A percentile compares a stretch with the other conserved stretches of the same genome.
phyloP scores from a whole-genome alignment of 306 rosid genomes.

The Carpinus fangiana region DNA sequence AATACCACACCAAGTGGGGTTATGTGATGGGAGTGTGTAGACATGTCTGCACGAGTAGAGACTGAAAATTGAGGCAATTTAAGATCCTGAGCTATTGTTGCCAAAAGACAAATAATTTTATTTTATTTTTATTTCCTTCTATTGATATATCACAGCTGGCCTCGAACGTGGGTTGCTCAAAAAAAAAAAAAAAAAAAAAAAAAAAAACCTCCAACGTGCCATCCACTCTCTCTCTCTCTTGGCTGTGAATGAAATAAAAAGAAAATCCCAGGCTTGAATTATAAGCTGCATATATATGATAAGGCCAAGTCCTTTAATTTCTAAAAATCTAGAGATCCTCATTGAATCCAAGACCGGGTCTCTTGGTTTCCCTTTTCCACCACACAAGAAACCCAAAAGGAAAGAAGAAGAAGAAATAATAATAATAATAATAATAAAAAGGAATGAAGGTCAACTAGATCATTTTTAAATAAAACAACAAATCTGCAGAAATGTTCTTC shows the following conservation, averaged over 20 bases:
- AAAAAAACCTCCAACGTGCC: not conserved
- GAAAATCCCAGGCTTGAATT: not conserved
- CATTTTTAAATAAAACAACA: slow-evolving; percentile 22
- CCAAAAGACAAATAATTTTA: not conserved
- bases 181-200: not conserved
- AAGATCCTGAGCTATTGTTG: too few species aligned
- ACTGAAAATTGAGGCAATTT: too few species aligned
- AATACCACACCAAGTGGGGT: too few species aligned
- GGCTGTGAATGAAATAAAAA: not conserved
- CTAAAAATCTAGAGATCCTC: slow-evolving; percentile 59
- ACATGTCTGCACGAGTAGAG: too few species aligned
- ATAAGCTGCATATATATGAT: slow-evolving; percentile 7
- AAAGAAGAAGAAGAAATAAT: not conserved
- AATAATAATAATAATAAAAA: not conserved
- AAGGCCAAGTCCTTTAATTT: slow-evolving; percentile 18
- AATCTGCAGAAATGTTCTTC: slow-evolving; percentile 3
- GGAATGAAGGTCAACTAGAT: slow-evolving; percentile 3
- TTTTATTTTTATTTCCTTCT: not conserved
- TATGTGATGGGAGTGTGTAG: too few species aligned
- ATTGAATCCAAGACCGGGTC: slow-evolving; percentile 44
- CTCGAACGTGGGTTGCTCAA: slow-evolving; percentile 4
- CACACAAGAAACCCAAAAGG: slow-evolving; percentile 20
- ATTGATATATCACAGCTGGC: slow-evolving; percentile 5
- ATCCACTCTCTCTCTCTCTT: not conserved
- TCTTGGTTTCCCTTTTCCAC: slow-evolving; percentile 39